A percentile compares a stretch with the other conserved stretches of the same genome.
Evolutionary conservation across 805 yeast species (phyloP).

Genomic region (Blastobotrys mokoenaii): DNA sequence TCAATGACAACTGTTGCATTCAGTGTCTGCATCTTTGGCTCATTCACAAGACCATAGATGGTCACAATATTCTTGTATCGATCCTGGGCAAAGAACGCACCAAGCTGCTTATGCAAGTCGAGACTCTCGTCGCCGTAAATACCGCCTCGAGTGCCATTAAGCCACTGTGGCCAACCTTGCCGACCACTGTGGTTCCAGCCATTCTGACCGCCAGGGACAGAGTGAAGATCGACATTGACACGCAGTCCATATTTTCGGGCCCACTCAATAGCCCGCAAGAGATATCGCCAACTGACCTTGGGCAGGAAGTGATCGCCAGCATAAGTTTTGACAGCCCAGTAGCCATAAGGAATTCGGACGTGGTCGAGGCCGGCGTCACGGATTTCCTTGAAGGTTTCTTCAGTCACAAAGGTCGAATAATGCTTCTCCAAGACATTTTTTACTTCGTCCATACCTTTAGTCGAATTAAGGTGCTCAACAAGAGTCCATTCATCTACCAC

Average conservation of each 20-base stretch:
- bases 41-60: conserved; percentile 76
- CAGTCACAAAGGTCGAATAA: conserved; percentile 63
- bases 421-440: conserved; percentile 43
- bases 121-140: conserved; percentile 36
- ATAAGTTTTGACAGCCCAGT: conserved; percentile 60
- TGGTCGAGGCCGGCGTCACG: conserved; percentile 57
- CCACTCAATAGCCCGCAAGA: conserved; percentile 64
- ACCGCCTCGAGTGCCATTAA: conserved; percentile 40
- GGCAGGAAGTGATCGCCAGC: conserved; percentile 46
- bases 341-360: conserved; percentile 73
- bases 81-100: conserved; percentile 53
- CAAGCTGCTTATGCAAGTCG: conserved; percentile 44
- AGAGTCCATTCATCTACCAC: conserved; percentile 72
- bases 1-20: conserved; percentile 51
- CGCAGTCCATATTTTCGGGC: conserved; percentile 49
- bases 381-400: conserved; percentile 55
- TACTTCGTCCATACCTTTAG: conserved; percentile 53
- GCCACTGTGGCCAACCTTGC: conserved; percentile 37
- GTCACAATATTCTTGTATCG: conserved; percentile 60
- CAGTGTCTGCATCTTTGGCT: conserved; percentile 46
- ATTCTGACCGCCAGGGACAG: conserved; percentile 78
- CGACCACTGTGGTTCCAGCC: conserved; percentile 79
- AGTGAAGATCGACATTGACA: conserved; percentile 72
- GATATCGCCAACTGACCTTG: conserved; percentile 47
- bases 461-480: conserved; percentile 36